Conservation (phyloP, 116 monocot species). For the Papilionanthe hybrid region DNA sequence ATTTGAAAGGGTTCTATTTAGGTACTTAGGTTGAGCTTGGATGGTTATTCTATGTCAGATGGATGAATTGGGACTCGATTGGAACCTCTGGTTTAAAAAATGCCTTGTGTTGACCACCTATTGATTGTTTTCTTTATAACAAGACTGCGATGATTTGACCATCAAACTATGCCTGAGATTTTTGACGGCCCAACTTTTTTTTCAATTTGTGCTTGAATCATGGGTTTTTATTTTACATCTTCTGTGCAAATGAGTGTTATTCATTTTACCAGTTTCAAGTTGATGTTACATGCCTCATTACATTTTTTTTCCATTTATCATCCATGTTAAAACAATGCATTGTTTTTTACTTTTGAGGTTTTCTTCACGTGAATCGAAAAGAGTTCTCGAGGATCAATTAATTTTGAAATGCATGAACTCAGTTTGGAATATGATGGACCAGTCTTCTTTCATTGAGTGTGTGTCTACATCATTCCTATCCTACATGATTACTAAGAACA, state of each 20-base stretch:
- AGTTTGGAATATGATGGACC: not conserved
- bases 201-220: not conserved
- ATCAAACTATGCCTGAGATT: not conserved
- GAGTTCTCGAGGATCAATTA: not conserved
- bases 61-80: not conserved
- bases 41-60: not conserved
- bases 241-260: not conserved
- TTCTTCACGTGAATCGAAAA: not conserved
- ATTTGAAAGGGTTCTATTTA: not conserved
- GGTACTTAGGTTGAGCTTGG: conserved; percentile 2
- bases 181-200: not conserved
- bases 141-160: not conserved
- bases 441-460: not conserved
- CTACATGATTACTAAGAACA: not conserved
- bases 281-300: not conserved
- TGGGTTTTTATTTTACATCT: not conserved
- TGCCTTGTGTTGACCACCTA: not conserved
- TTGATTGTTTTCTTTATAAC: not conserved
- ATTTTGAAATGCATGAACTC: not conserved
- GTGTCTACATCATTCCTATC: not conserved
- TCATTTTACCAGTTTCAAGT: conserved; percentile 2
- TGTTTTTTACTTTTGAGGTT: not conserved
- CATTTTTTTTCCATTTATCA: not conserved
- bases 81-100: not conserved
- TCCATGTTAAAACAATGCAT: not conserved